These are phyloP conservation scores for Fibroporia radiculosa DNA, from an alignment of 768 basidiomycete genomes.

Conservation along the genomic window DNA sequence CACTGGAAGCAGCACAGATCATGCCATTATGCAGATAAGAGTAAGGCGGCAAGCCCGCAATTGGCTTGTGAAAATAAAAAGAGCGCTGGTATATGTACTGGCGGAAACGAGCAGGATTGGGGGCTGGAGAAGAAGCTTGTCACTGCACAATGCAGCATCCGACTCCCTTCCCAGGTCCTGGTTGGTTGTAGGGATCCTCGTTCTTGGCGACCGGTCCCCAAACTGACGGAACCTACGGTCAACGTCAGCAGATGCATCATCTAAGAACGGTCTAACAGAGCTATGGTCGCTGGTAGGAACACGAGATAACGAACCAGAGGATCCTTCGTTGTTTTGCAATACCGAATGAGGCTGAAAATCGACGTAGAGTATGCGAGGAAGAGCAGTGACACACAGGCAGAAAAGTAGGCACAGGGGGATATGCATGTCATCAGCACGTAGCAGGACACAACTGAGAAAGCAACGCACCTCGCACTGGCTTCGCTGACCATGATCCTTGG, in stretches of 20 bases:
- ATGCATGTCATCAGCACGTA: neutral
- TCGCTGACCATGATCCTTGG: constrained; percentile 90
- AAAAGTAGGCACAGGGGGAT: neutral
- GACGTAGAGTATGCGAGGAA: neutral
- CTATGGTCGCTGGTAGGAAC: constrained; percentile 3
- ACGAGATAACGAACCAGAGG: constrained; percentile 54
- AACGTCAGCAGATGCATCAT: constrained; percentile 1
- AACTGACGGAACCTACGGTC: constrained; percentile 73
- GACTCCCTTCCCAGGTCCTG: constrained; percentile 27
- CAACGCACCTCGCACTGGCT: constrained; percentile 73
- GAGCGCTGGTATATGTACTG: constrained; percentile 20
- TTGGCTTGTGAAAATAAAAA: constrained; percentile 7
- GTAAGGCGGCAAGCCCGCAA: neutral
- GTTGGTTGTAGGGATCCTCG: constrained; percentile 90
- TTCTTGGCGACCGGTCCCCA: constrained; percentile 89
- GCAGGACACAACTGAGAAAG: neutral
- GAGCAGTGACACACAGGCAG: neutral
- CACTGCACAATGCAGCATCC: constrained; percentile 25
- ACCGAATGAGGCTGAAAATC: constrained; percentile 71
- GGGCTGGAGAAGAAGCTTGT: constrained; percentile 7
- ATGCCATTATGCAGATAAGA: neutral
- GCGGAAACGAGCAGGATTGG: constrained; percentile 1
- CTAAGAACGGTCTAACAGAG: constrained; percentile 2
- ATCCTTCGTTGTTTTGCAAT: constrained; percentile 91
- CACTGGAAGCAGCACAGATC: too few relatives aligned